phyloP scores from a whole-genome alignment of 2,329 filamentous ascomycete species.

The Xylariales sp. region DNA sequence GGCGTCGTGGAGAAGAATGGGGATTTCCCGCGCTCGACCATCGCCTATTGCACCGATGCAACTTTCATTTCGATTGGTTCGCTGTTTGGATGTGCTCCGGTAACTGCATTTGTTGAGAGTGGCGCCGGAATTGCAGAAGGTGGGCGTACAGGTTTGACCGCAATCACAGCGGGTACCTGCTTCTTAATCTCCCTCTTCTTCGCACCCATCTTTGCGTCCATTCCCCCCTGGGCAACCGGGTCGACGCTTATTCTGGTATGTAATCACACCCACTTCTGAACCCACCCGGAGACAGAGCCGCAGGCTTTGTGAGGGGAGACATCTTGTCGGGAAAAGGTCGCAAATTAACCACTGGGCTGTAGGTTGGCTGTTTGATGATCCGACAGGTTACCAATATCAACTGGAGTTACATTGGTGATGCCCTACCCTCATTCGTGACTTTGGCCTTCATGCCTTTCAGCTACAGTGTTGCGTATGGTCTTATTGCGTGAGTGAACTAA shows the following conservation, averaged over 20 bases:
- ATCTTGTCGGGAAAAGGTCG: too few relatives aligned
- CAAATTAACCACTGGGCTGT: too few relatives aligned
- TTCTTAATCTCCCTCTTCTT: conserved; percentile 73
- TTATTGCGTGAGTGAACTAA: conserved; percentile 57
- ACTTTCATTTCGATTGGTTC: conserved; percentile 67
- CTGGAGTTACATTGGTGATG: conserved; percentile 72
- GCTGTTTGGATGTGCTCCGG: conserved; percentile 65
- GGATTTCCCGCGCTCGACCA: conserved; percentile 82
- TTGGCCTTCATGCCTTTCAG: conserved; percentile 74
- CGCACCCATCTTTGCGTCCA: conserved; percentile 71
- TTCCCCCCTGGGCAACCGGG: conserved; percentile 75
- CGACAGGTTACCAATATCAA: conserved; percentile 71
- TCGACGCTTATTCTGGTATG: conserved; percentile 64
- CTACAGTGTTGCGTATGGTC: conserved; percentile 73
- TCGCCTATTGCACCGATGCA: conserved; percentile 73
- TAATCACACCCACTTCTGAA: conserved; percentile 2
- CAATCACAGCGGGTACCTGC: conserved; percentile 63
- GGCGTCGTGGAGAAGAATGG: conserved; percentile 62
- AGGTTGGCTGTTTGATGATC: conserved; percentile 76
- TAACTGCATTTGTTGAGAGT: conserved; percentile 72
- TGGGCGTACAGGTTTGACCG: conserved; percentile 67
- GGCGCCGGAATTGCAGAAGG: conserved; percentile 74
- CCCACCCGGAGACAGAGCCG: neutral
- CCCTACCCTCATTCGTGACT: conserved; percentile 71
- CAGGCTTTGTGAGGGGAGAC: neutral